Conservation (phyloP, 176 grass and related monocot genomes). For the Alloteropsis semialata region DNA sequence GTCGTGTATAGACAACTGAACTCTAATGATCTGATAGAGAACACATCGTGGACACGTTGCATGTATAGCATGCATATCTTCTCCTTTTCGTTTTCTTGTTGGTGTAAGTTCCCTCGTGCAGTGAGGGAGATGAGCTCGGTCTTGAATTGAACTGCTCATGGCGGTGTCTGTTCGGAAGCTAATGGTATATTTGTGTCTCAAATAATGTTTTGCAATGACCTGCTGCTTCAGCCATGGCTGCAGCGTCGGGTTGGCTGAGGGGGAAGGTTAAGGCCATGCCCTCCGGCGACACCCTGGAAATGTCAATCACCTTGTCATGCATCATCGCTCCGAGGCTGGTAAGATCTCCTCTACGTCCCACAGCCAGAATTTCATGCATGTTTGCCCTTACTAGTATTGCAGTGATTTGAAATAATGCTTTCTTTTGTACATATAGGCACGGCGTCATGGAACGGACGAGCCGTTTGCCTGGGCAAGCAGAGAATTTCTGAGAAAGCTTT, state of each 20-base stretch:
- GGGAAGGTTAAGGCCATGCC: background rate
- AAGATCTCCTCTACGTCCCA: background rate
- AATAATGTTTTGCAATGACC: no score
- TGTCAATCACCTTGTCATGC: constrained; percentile 64
- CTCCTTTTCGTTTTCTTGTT: no score
- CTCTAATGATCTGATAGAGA: no score
- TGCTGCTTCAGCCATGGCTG: constrained; percentile 6
- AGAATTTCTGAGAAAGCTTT: constrained; percentile 77
- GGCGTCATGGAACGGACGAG: constrained; percentile 65
- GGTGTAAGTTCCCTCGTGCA: no score
- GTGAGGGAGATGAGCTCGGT: no score
- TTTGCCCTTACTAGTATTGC: no score
- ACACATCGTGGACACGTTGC: no score
- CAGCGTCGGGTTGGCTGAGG: background rate
- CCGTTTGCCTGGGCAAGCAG: constrained; percentile 95
- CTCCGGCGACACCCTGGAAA: constrained; percentile 39
- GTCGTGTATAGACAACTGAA: no score
- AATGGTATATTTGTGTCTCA: no score
- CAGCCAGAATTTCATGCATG: background rate
- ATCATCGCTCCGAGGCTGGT: constrained; percentile 83
- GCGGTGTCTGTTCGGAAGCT: no score
- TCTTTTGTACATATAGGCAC: constrained; percentile 46
- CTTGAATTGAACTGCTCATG: no score
- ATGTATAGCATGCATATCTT: no score
- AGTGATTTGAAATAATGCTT: background rate